A percentile compares a stretch with the other conserved stretches of the same genome.
Evolutionary conservation across 305 asterid genomes (phyloP).

Genomic region (Fraxinus angustifolia): DNA sequence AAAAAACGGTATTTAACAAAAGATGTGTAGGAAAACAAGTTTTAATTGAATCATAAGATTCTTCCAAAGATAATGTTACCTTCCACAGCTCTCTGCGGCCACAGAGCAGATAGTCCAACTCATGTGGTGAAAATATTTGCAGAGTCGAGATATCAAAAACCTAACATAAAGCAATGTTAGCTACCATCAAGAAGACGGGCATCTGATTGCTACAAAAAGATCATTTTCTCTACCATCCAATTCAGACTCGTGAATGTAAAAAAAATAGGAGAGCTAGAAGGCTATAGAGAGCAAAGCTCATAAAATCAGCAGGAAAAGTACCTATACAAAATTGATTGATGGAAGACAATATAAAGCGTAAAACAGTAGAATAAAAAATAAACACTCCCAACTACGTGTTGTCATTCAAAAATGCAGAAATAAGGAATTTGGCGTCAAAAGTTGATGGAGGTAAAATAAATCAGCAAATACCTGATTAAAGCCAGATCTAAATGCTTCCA

Average conservation of each 20-base stretch:
- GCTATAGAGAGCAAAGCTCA: not conserved
- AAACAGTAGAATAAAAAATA: not conserved
- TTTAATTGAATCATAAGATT: not conserved
- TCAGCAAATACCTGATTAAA: slow-evolving; percentile 70
- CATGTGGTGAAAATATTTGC: slow-evolving; percentile 87
- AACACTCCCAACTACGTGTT: not conserved
- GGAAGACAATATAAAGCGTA: not conserved
- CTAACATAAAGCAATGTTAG: slow-evolving; percentile 32
- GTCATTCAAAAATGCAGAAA: not conserved
- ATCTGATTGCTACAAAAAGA: not conserved
- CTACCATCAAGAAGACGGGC: not conserved
- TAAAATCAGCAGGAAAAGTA: not conserved
- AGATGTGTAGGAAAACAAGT: slow-evolving; percentile 21
- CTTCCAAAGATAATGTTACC: slow-evolving; percentile 44
- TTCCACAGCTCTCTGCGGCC: slow-evolving; percentile 98
- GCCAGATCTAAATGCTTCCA: slow-evolving; percentile 96
- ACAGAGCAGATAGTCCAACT: slow-evolving; percentile 92
- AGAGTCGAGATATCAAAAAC: slow-evolving; percentile 84
- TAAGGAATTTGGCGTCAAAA: slow-evolving; percentile 8
- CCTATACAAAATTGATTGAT: not conserved
- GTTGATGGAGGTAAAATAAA: slow-evolving; percentile 3
- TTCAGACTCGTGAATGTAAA: not conserved
- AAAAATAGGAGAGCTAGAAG: not conserved
- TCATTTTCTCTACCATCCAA: not conserved
- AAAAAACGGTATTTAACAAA: slow-evolving; percentile 16